Base-by-base conservation (phyloP, 164 flowering plant species). In the Warburgia ugandensis region DNA sequence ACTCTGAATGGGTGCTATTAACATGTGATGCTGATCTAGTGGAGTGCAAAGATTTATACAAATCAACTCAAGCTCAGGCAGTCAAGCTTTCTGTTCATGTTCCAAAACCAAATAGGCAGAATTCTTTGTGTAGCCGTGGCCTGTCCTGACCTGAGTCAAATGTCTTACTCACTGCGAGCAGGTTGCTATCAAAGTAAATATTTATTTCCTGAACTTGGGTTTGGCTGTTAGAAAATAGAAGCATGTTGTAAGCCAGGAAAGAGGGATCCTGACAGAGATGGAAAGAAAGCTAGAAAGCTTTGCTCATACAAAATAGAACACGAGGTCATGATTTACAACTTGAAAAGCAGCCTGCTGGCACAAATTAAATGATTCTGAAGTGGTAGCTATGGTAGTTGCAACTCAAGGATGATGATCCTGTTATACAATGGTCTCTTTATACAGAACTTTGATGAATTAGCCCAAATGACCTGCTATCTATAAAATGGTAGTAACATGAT, bases 1-100 rank as follows among this genome's bases (percentile, higher is more conserved):
- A 89, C 39, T 60, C 67, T 1, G 94, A 89, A 38, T 86, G 97
- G 97, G 82, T 90, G 27, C 71, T 86, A n/a, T 61, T 90, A 59
- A 77, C 85, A 51, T 86, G 97, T 29, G 81, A 86, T 76, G 90
- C 72, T 35, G 97, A 90, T 65, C 68, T 90, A 14, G 77, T 76
- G 62, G 97, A 84, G 63, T 84, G 95, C 50, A 60, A 66, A 19
- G 89, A 90, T 31, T 46, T 86, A 31, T 68, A 68, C 56, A 73
- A 54, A 51, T 63, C 74, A n/a, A 60, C 73, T n/a, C 33, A 43
- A 13, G 59, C 59, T 55, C 64, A 50, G 53, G 74, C 80, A 23
- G 76, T 90, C 36, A 76, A 70, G 54, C 73, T 90, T 31, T 55
- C 65, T 0, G 46, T 85, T 40, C 63, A 58, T 17, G 36, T 50